Percentiles rank a stretch among this genome's conserved stretches.
phyloP scores from a whole-genome alignment of 2,329 filamentous ascomycete genomes.

The Diaporthe vaccinii region DNA sequence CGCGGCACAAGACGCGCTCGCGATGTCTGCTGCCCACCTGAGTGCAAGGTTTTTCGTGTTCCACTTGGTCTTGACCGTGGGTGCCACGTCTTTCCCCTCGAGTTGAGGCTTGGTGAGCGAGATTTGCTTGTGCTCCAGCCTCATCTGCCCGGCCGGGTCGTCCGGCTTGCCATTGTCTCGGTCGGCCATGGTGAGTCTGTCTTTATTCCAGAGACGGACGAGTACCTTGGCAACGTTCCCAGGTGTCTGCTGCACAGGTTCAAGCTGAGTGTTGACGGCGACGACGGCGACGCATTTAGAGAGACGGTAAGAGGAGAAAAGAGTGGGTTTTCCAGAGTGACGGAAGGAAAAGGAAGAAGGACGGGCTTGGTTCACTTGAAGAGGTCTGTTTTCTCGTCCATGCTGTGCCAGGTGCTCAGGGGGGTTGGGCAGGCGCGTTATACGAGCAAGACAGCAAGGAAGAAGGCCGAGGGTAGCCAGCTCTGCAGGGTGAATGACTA shows the following conservation, averaged over 20 bases:
- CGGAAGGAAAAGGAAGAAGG: not conserved
- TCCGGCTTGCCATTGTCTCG: slow-evolving; percentile 34
- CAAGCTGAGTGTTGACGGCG: too few relatives aligned
- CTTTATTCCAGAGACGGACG: not conserved
- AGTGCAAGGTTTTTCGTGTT: slow-evolving; percentile 81
- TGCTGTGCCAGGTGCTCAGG: slow-evolving; percentile 30
- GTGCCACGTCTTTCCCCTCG: slow-evolving; percentile 22
- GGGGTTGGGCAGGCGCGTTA: slow-evolving; percentile 5
- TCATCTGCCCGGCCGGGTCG: slow-evolving; percentile 33
- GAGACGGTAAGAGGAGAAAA: not conserved
- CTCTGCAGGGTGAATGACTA: slow-evolving; percentile 33
- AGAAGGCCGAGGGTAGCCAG: slow-evolving; percentile 11
- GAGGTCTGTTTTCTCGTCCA: slow-evolving; percentile 35
- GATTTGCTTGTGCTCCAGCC: slow-evolving; percentile 32
- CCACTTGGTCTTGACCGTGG: slow-evolving; percentile 61
- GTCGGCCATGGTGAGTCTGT: slow-evolving; percentile 32
- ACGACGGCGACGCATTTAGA: not conserved
- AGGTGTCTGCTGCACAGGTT: not conserved
- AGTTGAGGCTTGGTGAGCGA: slow-evolving; percentile 24
- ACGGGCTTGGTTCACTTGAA: slow-evolving; percentile 25
- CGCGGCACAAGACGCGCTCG: slow-evolving; percentile 79
- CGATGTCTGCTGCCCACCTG: slow-evolving; percentile 76
- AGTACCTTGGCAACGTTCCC: not conserved
- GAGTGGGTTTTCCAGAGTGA: not conserved
- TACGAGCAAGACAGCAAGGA: slow-evolving; percentile 2